Evolutionary conservation across 2,329 filamentous ascomycete species (phyloP).

Genomic region (Sphaerostilbella broomeana): DNA sequence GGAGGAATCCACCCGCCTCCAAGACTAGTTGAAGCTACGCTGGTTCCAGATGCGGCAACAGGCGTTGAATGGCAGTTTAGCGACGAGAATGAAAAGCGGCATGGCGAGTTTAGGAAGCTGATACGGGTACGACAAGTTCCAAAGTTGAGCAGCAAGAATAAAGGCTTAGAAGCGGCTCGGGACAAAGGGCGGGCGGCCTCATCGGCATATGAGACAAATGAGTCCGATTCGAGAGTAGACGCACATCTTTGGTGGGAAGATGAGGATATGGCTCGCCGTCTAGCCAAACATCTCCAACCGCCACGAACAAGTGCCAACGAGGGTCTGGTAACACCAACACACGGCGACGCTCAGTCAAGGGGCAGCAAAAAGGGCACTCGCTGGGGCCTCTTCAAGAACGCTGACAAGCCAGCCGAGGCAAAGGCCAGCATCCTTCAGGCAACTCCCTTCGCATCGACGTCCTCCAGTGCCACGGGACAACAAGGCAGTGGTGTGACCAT

Average conservation of each 20-base stretch:
- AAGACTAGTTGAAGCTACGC: constrained; percentile 34
- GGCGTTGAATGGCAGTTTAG: constrained; percentile 29
- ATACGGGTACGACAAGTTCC: constrained; percentile 21
- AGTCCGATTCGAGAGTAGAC: constrained; percentile 31
- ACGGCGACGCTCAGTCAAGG: constrained; percentile 24
- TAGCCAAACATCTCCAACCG: constrained; percentile 40
- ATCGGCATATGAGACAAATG: constrained; percentile 15
- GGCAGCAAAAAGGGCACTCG: constrained; percentile 28
- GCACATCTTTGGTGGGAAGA: constrained; percentile 40
- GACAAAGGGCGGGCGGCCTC: not conserved
- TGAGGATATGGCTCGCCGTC: constrained; percentile 37
- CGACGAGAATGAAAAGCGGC: constrained; percentile 24
- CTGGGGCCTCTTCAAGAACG: constrained; percentile 29
- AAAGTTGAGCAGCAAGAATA: not conserved
- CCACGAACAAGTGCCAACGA: constrained; percentile 18
- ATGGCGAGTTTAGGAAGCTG: constrained; percentile 27
- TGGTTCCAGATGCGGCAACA: constrained; percentile 39
- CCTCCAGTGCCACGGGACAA: constrained; percentile 5
- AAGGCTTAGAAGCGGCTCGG: not conserved
- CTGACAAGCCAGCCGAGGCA: constrained; percentile 12
- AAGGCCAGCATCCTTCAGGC: no score
- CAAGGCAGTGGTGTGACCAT: constrained; percentile 29
- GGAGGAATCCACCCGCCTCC: constrained; percentile 27
- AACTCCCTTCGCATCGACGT: not conserved
- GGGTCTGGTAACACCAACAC: constrained; percentile 24